A percentile compares a stretch with the other conserved stretches of the same genome.
Evolutionary conservation across 441 rosid genomes (phyloP).

Genomic region (Daphne laureola): DNA sequence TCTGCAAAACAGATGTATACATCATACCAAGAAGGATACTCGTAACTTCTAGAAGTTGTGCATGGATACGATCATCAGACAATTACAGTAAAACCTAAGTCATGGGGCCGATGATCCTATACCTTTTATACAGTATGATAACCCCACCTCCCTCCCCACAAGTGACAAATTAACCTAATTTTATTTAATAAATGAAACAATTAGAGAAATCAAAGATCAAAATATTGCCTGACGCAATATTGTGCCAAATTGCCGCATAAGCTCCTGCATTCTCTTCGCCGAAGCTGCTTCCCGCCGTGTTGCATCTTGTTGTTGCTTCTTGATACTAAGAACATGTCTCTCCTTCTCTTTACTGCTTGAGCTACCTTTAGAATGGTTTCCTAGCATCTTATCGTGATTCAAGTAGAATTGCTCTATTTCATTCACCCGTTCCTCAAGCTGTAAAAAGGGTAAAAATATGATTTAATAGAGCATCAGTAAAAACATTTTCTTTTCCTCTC

Average conservation of each 20-base stretch:
- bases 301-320: constrained; percentile 71
- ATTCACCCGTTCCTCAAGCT: constrained; percentile 74
- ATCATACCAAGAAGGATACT: background rate
- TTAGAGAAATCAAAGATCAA: constrained; percentile 3
- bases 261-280: constrained; percentile 90
- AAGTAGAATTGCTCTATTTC: constrained; percentile 67
- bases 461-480: too few relatives aligned
- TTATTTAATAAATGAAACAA: background rate
- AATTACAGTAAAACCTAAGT: too few relatives aligned
- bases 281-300: constrained; percentile 69
- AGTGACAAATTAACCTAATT: too few relatives aligned
- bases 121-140: too few relatives aligned
- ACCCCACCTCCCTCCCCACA: too few relatives aligned
- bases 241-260: constrained; percentile 77
- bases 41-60: background rate
- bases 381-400: constrained; percentile 34
- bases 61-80: too few relatives aligned
- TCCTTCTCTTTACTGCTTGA: constrained; percentile 52
- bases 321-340: constrained; percentile 49
- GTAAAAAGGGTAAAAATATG: constrained; percentile 4
- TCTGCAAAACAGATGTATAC: constrained; percentile 25
- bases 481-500: too few relatives aligned
- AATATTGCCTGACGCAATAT: constrained; percentile 54
- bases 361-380: constrained; percentile 37
- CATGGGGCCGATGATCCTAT: too few relatives aligned